Evolutionary conservation across 2,329 filamentous ascomycete genomes (phyloP).

Genomic region (Domatiomyces catenatus): DNA sequence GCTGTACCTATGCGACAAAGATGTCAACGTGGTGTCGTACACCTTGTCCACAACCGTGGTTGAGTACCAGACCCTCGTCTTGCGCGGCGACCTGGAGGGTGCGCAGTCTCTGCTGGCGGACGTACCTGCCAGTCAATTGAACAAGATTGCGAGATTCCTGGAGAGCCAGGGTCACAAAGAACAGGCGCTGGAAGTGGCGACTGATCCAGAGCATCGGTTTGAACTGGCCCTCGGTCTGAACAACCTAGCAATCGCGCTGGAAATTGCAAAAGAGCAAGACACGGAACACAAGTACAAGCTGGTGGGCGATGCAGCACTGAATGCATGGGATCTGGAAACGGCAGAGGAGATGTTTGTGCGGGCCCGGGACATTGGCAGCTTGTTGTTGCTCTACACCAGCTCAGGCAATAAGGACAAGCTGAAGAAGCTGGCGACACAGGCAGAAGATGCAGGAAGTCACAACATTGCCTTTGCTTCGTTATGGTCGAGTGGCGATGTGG

Average conservation of each 20-base stretch:
- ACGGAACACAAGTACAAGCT: conserved; percentile 98
- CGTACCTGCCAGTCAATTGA: conserved; percentile 84
- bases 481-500: conserved; percentile 73
- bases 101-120: conserved; percentile 70
- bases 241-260: conserved; percentile 69
- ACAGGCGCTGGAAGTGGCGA: conserved; percentile 82
- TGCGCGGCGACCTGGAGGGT: conserved; percentile 83
- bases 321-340: conserved; percentile 70
- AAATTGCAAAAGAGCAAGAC: conserved; percentile 67
- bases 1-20: conserved; percentile 91
- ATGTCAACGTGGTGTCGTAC: conserved; percentile 82
- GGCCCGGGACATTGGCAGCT: conserved; percentile 75
- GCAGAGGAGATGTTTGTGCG: conserved; percentile 88
- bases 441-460: conserved; percentile 61
- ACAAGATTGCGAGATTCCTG: conserved; percentile 94
- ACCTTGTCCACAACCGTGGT: conserved; percentile 80
- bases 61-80: conserved; percentile 90
- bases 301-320: conserved; percentile 78
- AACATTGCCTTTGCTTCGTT: conserved; percentile 86
- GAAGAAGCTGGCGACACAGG: conserved; percentile 54
- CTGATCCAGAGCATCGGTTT: conserved; percentile 90
- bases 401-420: conserved; percentile 67
- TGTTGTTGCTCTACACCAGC: conserved; percentile 76
- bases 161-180: conserved; percentile 97
- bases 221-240: conserved; percentile 74